These are phyloP conservation scores for Trichosporon coremiiforme DNA, from an alignment of 1,284 basidiomycete genomes.

Conservation along the genomic window DNA sequence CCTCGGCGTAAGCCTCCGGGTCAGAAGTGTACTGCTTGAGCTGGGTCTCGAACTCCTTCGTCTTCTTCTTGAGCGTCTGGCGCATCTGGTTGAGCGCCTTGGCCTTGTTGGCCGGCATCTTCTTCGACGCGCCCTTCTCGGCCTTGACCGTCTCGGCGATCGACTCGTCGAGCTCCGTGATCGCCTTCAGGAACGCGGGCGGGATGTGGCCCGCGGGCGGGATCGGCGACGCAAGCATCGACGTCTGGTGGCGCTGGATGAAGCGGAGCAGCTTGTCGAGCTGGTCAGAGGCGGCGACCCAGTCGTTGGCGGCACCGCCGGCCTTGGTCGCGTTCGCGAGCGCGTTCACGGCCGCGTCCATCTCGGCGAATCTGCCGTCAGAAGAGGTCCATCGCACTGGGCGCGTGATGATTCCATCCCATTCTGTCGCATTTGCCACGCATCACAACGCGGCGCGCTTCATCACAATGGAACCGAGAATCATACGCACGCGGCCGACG, in stretches of 20 bases:
- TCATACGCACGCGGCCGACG: not conserved
- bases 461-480: not conserved
- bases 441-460: not conserved
- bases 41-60: slow-evolving; percentile 85
- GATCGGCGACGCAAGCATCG: slow-evolving; percentile 54
- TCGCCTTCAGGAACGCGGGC: slow-evolving; percentile 77
- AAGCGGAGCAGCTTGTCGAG: slow-evolving; percentile 94
- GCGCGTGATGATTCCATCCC: not conserved
- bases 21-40: slow-evolving; percentile 83
- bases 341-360: slow-evolving; percentile 70
- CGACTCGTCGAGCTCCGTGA: slow-evolving; percentile 75
- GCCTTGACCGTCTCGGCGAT: slow-evolving; percentile 74
- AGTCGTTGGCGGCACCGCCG: slow-evolving; percentile 68
- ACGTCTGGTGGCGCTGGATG: slow-evolving; percentile 78
- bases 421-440: not conserved
- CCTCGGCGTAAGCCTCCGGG: slow-evolving; percentile 81
- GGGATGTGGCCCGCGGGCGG: slow-evolving; percentile 83
- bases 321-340: slow-evolving; percentile 91
- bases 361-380: slow-evolving; percentile 54
- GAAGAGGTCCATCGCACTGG: not conserved
- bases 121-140: slow-evolving; percentile 87
- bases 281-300: slow-evolving; percentile 89
- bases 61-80: slow-evolving; percentile 90
- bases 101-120: slow-evolving; percentile 93
- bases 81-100: slow-evolving; percentile 95